Evolutionary conservation across 345 rosid species (phyloP), one percentile per base, ranked within the genome.

Genomic region (Citrus hindsii): DNA sequence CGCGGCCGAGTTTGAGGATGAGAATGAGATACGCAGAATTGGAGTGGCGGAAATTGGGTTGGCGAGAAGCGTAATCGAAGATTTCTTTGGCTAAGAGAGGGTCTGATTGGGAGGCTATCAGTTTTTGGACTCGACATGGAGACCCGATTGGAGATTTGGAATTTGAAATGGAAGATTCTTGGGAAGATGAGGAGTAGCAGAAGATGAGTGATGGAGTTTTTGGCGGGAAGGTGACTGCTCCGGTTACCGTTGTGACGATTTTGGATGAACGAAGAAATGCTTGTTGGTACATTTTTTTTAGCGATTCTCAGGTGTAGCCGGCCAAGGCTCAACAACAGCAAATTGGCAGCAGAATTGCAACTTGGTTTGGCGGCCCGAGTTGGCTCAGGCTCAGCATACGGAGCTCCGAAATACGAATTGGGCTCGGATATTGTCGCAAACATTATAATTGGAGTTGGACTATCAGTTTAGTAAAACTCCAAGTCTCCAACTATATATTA

Each of bases 51-150:
- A 95, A 95, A 78, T 82, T 80, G 46, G 89, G 89, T 27, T 90
- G 93, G 22, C 85, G 82, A 27, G 90, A 90, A 18, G 98, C 98
- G 81, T 86, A 87, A 74, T 93, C 98, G 79, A 95, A 93, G 68
- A 95, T 95, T 84, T 92, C 97, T 82, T 91, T 91, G 35, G 98
- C 98, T 32, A 90, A 89, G 64, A 95, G 96, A 75, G 97, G 92
- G 79, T 92, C 98, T 72, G 98, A 87, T 76, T 92, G 98, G 65
- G 98, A 83, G 69, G 98, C 89, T 76, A 95, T 90, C 32, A 91
- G 95, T 59, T 92, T 95, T 67, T 90, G 94, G 61, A 95, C 97
- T 40, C 97, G 88, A 61, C 85, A 77, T 55, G 98, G 92, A 58
- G 95, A 95, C 76, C 93, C 93, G 35, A 90, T 79, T 19, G 84